Conservation (phyloP, 75 land plant species). For the Isoetes taiwanensis region DNA sequence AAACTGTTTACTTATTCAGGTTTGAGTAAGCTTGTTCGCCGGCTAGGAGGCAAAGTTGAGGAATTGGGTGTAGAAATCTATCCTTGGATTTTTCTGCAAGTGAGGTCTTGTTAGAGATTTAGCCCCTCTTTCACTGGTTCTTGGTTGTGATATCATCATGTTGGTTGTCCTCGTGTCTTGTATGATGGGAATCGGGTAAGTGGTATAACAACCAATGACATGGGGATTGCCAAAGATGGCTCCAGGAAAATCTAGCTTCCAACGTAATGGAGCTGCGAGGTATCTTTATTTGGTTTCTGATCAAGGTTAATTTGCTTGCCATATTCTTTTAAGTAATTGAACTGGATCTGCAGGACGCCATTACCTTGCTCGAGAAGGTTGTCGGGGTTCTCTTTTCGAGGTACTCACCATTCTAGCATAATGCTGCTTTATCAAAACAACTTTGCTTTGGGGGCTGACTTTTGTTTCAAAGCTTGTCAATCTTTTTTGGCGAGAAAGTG, state of each 20-base stretch:
- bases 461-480: neutral
- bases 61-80: slow-evolving; percentile 94
- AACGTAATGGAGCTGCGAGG: slow-evolving; percentile 88
- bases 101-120: no score
- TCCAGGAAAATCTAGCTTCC: slow-evolving; percentile 68
- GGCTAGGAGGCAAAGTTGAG: slow-evolving; percentile 86
- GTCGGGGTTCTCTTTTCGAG: slow-evolving; percentile 92
- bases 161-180: slow-evolving; percentile 43
- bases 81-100: slow-evolving; percentile 98
- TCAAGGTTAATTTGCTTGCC: no score
- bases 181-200: slow-evolving; percentile 58
- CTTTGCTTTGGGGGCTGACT: no score
- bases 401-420: slow-evolving; percentile 28
- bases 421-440: no score
- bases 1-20: slow-evolving; percentile 29
- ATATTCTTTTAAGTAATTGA: neutral
- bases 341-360: slow-evolving; percentile 44
- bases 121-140: no score
- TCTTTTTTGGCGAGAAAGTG: slow-evolving; percentile 61
- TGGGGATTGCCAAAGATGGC: slow-evolving; percentile 93
- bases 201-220: slow-evolving; percentile 90
- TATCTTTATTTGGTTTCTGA: no score
- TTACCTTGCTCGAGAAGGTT: slow-evolving; percentile 86
- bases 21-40: slow-evolving; percentile 87
- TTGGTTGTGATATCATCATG: neutral